These are phyloP conservation scores for Entomortierella beljakovae DNA, from an alignment of 192 early-diverging fungal genomes.

Conservation along the genomic window DNA sequence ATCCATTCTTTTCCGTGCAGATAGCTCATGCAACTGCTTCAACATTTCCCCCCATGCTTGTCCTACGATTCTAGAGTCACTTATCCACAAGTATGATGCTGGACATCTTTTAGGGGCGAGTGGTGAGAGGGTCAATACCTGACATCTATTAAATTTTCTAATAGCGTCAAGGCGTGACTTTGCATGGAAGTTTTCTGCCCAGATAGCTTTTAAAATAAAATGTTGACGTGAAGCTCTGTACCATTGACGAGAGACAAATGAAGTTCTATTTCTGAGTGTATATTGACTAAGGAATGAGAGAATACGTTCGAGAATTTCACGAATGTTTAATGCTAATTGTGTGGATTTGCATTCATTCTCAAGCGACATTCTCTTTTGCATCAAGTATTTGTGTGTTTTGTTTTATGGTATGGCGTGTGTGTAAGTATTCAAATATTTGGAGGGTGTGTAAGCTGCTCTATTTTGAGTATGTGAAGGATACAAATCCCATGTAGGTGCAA, in stretches of 20 bases:
- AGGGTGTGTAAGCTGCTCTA: too few relatives aligned
- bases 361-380: too few relatives aligned
- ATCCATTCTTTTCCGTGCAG: not conserved
- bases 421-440: too few relatives aligned
- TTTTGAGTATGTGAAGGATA: too few relatives aligned
- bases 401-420: too few relatives aligned
- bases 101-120: conserved; percentile 6
- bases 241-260: conserved; percentile 15
- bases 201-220: conserved; percentile 2
- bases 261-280: conserved; percentile 7
- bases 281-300: conserved; percentile 24
- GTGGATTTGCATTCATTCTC: not conserved
- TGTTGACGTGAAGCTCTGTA: not conserved
- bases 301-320: conserved; percentile 23
- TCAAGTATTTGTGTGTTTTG: too few relatives aligned
- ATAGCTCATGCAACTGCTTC: not conserved
- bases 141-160: not conserved
- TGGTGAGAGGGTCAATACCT: conserved; percentile 16
- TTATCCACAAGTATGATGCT: conserved; percentile 7
- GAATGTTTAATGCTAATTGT: conserved; percentile 5
- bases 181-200: conserved; percentile 16
- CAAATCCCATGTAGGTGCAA: too few relatives aligned
- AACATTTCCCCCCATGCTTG: conserved; percentile 26
- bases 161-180: conserved; percentile 17
- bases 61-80: conserved; percentile 2